Evolutionary conservation across 345 rosid species (phyloP).

Genomic region (Sapria himalayana): DNA sequence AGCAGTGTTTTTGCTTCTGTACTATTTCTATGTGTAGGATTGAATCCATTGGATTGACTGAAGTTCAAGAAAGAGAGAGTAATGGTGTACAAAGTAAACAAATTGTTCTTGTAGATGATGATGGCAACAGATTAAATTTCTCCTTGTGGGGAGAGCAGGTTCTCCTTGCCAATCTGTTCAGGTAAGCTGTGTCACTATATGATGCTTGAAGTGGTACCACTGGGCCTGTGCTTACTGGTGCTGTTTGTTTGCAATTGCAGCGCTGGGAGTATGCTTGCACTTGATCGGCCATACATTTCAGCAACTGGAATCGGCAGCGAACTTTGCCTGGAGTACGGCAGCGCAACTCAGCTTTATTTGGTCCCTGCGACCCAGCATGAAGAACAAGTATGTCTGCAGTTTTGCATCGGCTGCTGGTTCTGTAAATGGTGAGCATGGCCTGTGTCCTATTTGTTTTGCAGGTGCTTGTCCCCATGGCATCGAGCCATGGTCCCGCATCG

Average conservation of each 20-base stretch:
- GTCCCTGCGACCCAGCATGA: slow-evolving; percentile 63
- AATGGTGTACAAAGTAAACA: slow-evolving; percentile 39
- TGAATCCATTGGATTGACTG: slow-evolving; percentile 54
- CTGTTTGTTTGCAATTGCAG: slow-evolving; percentile 18
- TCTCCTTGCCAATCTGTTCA: slow-evolving; percentile 59
- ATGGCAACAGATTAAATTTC: slow-evolving; percentile 42
- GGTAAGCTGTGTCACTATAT: slow-evolving; percentile 26
- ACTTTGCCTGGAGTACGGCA: slow-evolving; percentile 82
- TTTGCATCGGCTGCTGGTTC: not conserved
- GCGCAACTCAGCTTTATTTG: slow-evolving; percentile 69
- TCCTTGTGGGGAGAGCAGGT: slow-evolving; percentile 84
- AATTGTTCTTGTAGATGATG: slow-evolving; percentile 50
- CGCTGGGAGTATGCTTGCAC: slow-evolving; percentile 67
- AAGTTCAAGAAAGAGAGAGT: slow-evolving; percentile 31
- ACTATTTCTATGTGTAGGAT: slow-evolving; percentile 31
- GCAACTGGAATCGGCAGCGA: slow-evolving; percentile 30
- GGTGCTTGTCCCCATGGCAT: slow-evolving; percentile 52
- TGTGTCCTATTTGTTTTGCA: slow-evolving; percentile 15
- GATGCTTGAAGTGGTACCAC: slow-evolving; percentile 4
- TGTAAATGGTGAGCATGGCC: slow-evolving; percentile 7
- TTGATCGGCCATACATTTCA: slow-evolving; percentile 69
- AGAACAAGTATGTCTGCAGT: slow-evolving; percentile 34
- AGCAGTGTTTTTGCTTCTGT: no score
- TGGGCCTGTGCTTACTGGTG: no score
- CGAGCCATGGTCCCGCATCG: slow-evolving; percentile 46